These are phyloP conservation scores for Bolboschoenus planiculmis DNA, from an alignment of 176 grass and related monocot genomes.

Conservation along the genomic window DNA sequence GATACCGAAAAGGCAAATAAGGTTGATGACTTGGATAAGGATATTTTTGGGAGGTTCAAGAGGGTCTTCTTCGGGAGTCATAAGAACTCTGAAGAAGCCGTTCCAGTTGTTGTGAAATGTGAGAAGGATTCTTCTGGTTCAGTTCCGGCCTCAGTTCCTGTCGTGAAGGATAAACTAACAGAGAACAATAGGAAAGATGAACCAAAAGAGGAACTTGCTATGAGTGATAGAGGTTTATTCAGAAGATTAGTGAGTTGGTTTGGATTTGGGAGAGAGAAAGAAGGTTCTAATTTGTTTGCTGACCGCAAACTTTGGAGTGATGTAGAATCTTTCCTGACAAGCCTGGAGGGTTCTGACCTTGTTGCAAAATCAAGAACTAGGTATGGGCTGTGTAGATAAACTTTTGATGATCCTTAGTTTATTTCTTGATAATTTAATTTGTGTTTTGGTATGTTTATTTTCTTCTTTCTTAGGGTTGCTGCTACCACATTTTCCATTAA, in stretches of 20 bases:
- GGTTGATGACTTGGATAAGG: slow-evolving; percentile 1
- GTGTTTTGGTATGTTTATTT: slow-evolving; percentile 2
- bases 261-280: slow-evolving; percentile 20
- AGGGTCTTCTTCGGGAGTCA: neutral
- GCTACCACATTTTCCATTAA: neutral
- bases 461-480: neutral
- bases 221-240: slow-evolving; percentile 1
- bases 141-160: neutral
- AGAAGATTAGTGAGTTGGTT: slow-evolving; percentile 11
- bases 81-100: neutral
- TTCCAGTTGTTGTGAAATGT: slow-evolving; percentile 9
- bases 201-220: neutral
- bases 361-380: slow-evolving; percentile 24
- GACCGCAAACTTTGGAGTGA: slow-evolving; percentile 6
- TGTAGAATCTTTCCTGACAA: slow-evolving; percentile 20
- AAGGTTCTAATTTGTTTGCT: slow-evolving; percentile 8
- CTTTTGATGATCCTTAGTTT: neutral
- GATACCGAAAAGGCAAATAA: neutral
- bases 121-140: neutral
- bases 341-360: neutral
- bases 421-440: slow-evolving; percentile 8
- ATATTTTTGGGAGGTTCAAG: slow-evolving; percentile 15
- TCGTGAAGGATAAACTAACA: neutral
- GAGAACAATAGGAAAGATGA: neutral
- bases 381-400: neutral